These are phyloP conservation scores for Aureobasidium sp. DNA, from an alignment of 2,329 filamentous ascomycete genomes.

Conservation along the genomic window DNA sequence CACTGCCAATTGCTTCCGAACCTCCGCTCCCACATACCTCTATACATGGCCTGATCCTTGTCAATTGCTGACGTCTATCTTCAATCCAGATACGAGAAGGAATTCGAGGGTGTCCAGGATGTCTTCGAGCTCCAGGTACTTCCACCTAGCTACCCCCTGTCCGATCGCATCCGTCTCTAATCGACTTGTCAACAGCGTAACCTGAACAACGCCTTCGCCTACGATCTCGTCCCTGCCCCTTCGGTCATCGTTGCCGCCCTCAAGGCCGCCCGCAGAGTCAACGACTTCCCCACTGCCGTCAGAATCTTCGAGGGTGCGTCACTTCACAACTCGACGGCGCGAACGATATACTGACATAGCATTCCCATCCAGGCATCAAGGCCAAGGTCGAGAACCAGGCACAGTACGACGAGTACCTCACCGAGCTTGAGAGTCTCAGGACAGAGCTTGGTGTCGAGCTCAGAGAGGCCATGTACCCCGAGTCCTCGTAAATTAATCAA, in stretches of 20 bases:
- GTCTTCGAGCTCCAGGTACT: constrained; percentile 98
- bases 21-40: background rate
- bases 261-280: constrained; percentile 88
- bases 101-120: constrained; percentile 95
- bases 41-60: background rate
- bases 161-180: background rate
- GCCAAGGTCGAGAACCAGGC: constrained; percentile 98
- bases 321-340: background rate
- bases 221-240: constrained; percentile 95
- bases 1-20: background rate
- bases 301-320: constrained; percentile 92
- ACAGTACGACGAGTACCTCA: constrained; percentile 94
- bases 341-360: background rate
- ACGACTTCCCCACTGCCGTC: constrained; percentile 97
- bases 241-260: constrained; percentile 86
- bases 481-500: constrained; percentile 24
- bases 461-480: constrained; percentile 87
- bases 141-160: background rate
- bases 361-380: constrained; percentile 65
- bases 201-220: constrained; percentile 99
- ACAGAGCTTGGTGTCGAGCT: constrained; percentile 88
- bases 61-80: constrained; percentile 12
- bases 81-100: constrained; percentile 86
- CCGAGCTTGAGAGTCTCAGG: constrained; percentile 83
- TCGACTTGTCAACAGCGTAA: constrained; percentile 55